A percentile compares a stretch with the other conserved stretches of the same genome.
phyloP scores from a whole-genome alignment of 805 yeast genomes.

The Lipomyces spencermartinsiae region DNA sequence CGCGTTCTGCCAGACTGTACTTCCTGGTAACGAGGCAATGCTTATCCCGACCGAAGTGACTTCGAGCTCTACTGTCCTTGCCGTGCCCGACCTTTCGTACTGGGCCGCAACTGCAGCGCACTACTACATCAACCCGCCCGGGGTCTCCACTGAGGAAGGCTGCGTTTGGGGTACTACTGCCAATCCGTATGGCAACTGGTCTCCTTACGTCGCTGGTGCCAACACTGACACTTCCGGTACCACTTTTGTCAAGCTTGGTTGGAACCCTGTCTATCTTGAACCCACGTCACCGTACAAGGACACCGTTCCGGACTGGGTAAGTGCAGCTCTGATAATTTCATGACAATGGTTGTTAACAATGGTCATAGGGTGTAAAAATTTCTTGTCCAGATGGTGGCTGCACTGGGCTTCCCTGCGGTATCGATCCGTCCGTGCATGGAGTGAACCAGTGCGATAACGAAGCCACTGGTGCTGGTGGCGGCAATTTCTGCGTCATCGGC shows the following conservation, averaged over 20 bases:
- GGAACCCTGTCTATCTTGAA: constrained; percentile 87
- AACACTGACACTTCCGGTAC: constrained; percentile 69
- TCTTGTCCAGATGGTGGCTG: constrained; percentile 76
- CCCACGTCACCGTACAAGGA: constrained; percentile 59
- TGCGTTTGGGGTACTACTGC: constrained; percentile 81
- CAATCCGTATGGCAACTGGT: constrained; percentile 85
- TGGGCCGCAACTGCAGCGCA: constrained; percentile 74
- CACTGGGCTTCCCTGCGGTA: constrained; percentile 78
- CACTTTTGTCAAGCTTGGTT: constrained; percentile 83
- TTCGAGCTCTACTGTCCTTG: constrained; percentile 61
- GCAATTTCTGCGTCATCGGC: constrained; percentile 83
- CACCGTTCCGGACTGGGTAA: constrained; percentile 39
- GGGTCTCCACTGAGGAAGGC: constrained; percentile 74
- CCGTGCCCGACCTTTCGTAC: constrained; percentile 80
- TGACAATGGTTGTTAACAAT: constrained; percentile 51
- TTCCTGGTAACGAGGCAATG: constrained; percentile 96
- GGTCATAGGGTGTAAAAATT: constrained; percentile 69
- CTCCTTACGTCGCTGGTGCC: constrained; percentile 93
- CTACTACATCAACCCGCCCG: constrained; percentile 84
- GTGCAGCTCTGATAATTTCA: neutral
- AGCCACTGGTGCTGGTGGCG: constrained; percentile 66
- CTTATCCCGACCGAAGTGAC: constrained; percentile 78
- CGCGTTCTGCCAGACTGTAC: constrained; percentile 90
- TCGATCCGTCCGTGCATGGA: constrained; percentile 70
- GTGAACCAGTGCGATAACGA: constrained; percentile 61